Evolutionary conservation across 225 moss, liverwort and hornwort genomes (phyloP), one percentile per base, ranked within the genome.

Genomic region (Thuidium tamariscinum): DNA sequence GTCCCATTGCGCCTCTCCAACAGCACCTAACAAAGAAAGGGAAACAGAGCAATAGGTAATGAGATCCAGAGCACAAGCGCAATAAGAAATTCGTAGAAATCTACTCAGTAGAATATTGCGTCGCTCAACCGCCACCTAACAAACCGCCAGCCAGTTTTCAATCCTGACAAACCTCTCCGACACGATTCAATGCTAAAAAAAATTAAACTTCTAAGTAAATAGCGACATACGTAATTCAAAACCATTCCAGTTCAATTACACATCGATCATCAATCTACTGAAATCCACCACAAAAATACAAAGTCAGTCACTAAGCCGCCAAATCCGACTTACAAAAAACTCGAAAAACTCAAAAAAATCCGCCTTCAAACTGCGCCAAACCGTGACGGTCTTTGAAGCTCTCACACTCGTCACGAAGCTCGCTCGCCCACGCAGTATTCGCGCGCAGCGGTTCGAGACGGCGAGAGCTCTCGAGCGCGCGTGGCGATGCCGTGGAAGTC

Each of bases 1-100:
- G 88, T 62, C 91, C 91, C 91, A 91, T 91, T 60, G 88, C 86
- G 77, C 76, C 71, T 86, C 88, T 54, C 84, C 86, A 64, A 72
- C 80, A 88, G 65, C 41, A 84, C 83, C 87, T 89, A 69, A 41
- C 21, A 60, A 68, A 83, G 25, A 80, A 60, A 61, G 22, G 21
- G 27, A 56, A 77, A 89, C 84, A 65, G 34, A 82, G 59, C 72
- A 83, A 59, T 42, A 54, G 21, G 46, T 36, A 51, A 17, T 61
- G 39, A 72, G 70, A 83, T 80, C 74, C 64, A 83, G n/a, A 83
- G 57, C 55, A 88, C 41, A 85, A 55, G n/a, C 36, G 55, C 69
- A 82, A 76, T 29, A 77, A 76, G 36, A 34, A 77, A 83, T 29
- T 29, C 49, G 25, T 17, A 27, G 4, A 82, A 51, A 77, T 13